Conservation (phyloP, 2,329 filamentous ascomycete genomes). For the Phyllosticta citribraziliensis region DNA sequence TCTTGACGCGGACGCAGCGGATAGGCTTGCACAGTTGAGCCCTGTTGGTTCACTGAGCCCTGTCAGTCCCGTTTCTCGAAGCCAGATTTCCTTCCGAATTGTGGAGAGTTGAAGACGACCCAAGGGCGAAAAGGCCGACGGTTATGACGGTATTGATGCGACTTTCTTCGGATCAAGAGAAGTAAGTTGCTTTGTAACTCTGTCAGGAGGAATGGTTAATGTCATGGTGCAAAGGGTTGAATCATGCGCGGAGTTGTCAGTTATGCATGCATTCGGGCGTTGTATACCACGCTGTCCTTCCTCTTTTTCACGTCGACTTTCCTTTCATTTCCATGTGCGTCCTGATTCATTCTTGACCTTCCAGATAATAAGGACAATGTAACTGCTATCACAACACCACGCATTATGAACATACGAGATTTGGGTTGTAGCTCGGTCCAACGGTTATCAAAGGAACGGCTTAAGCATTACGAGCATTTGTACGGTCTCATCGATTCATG, state of each 20-base stretch:
- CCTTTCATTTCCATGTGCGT: background rate
- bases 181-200: background rate
- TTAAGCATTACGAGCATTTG: background rate
- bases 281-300: constrained; percentile 9
- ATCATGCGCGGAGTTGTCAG: background rate
- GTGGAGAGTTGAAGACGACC: background rate
- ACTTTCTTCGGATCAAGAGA: background rate
- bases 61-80: background rate
- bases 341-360: background rate
- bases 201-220: background rate
- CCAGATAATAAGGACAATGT: background rate
- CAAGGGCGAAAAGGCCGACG: background rate
- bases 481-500: background rate
- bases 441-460: background rate
- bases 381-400: background rate
- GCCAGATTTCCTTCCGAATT: background rate
- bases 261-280: constrained; percentile 9
- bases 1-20: constrained; percentile 3
- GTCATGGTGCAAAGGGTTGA: background rate
- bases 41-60: background rate
- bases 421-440: background rate
- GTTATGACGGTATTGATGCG: background rate
- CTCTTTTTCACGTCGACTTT: background rate
- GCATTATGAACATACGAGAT: background rate
- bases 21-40: constrained; percentile 7